Evolutionary conservation across 2,329 filamentous ascomycete genomes (phyloP).

Genomic region (Cephalotrichum gorgonifer): DNA sequence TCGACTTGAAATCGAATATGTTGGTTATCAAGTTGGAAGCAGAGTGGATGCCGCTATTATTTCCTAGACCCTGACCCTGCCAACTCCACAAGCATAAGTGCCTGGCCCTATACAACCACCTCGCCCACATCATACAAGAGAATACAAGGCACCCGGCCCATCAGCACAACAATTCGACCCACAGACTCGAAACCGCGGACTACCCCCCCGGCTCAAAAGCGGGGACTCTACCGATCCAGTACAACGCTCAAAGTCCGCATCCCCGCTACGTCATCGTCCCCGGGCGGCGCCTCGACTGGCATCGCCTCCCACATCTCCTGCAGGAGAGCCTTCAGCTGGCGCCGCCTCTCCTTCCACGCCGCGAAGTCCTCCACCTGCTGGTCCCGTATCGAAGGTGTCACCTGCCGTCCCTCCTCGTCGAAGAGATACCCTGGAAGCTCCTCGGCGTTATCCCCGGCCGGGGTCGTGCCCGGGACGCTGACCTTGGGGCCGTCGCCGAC

Average conservation of each 20-base stretch:
- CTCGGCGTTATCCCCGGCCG: constrained; percentile 11
- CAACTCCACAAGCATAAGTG: not conserved
- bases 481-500: constrained; percentile 48
- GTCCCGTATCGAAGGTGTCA: constrained; percentile 45
- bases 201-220: not conserved
- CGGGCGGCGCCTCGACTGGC: constrained; percentile 26
- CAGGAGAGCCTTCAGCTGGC: constrained; percentile 31
- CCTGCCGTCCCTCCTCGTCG: constrained; percentile 39
- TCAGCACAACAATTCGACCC: no score
- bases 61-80: not conserved
- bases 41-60: not conserved
- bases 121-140: no score
- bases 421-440: constrained; percentile 39
- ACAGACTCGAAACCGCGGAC: not conserved
- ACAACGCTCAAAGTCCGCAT: not conserved
- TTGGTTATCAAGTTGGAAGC: not conserved
- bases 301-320: constrained; percentile 34
- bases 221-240: not conserved
- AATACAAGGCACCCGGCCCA: no score
- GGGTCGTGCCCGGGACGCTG: constrained; percentile 7
- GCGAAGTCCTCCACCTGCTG: constrained; percentile 39
- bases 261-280: not conserved
- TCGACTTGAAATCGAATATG: not conserved
- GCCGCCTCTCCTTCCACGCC: constrained; percentile 32
- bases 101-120: not conserved